Evolutionary conservation across 2,329 filamentous ascomycete species (phyloP).

Genomic region (Trichoderma simmonsii): DNA sequence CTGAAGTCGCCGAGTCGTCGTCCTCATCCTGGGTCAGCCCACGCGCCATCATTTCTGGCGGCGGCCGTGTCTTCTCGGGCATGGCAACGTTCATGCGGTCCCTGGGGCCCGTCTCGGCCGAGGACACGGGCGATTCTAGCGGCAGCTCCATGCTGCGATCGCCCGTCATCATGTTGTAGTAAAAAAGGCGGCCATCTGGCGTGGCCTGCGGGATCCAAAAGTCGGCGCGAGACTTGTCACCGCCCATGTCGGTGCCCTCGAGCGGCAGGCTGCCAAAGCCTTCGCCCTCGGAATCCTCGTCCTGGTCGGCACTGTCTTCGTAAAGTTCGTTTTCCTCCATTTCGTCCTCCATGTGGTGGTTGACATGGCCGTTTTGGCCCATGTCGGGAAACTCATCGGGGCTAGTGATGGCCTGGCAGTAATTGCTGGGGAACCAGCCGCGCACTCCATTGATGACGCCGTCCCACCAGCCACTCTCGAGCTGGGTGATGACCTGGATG

Average conservation of each 20-base stretch:
- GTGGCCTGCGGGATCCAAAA: constrained; percentile 99
- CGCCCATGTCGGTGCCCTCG: constrained; percentile 57
- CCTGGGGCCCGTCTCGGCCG: constrained; percentile 78
- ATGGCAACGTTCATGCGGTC: constrained; percentile 86
- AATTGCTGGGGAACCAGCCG: constrained; percentile 99
- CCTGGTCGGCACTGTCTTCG: constrained; percentile 66
- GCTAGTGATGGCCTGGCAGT: constrained; percentile 81
- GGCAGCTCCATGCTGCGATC: constrained; percentile 93
- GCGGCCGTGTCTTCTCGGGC: constrained; percentile 84
- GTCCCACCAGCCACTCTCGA: constrained; percentile 99
- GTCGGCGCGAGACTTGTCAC: constrained; percentile 78
- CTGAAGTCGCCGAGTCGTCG: constrained; percentile 81
- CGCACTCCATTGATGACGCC: constrained; percentile 94
- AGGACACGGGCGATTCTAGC: constrained; percentile 79
- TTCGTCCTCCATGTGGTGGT: constrained; percentile 59
- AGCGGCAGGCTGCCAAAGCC: constrained; percentile 61
- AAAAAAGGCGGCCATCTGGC: constrained; percentile 86
- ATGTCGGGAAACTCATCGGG: constrained; percentile 69
- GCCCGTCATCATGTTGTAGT: constrained; percentile 97
- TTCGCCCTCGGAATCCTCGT: constrained; percentile 60
- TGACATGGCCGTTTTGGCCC: constrained; percentile 51
- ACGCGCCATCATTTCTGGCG: constrained; percentile 84
- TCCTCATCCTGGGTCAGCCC: constrained; percentile 82
- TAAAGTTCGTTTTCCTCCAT: constrained; percentile 63
- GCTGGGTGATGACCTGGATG: constrained; percentile 96